A percentile compares a stretch with the other conserved stretches of the same genome.
phyloP scores from a whole-genome alignment of 2,329 filamentous ascomycete genomes.

The Dothideomycetidae sp. region DNA sequence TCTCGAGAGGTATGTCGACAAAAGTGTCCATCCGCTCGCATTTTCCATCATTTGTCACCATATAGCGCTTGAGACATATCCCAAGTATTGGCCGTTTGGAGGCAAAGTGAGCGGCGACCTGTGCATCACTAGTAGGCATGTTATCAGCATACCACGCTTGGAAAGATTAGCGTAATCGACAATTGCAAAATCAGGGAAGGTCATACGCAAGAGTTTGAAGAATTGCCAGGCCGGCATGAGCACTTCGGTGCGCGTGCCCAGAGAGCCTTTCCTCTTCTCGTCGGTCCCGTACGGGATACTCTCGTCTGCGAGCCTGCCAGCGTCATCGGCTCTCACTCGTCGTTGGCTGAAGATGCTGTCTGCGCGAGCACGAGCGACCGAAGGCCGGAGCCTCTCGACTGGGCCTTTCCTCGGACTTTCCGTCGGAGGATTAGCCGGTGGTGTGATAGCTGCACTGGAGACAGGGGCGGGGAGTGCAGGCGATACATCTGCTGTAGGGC shows the following conservation, averaged over 20 bases:
- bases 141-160: conserved; percentile 74
- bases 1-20: conserved; percentile 82
- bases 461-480: conserved; percentile 17
- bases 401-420: conserved; percentile 15
- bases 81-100: conserved; percentile 72
- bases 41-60: conserved; percentile 53
- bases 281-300: conserved; percentile 29
- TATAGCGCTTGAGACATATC: conserved; percentile 85
- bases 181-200: too few species aligned
- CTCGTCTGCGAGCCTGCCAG: conserved; percentile 26
- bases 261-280: conserved; percentile 16
- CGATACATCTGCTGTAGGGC: conserved; percentile 14
- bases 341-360: conserved; percentile 38
- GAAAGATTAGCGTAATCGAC: too few species aligned
- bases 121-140: conserved; percentile 50
- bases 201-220: conserved; percentile 77
- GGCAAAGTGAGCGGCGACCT: conserved; percentile 80
- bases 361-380: conserved; percentile 27
- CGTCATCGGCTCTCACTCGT: conserved; percentile 22
- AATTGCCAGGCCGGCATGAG: conserved; percentile 97
- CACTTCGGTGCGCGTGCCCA: conserved; percentile 53
- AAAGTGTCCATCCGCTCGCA: conserved; percentile 63
- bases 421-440: conserved; percentile 12
- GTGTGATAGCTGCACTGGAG: not conserved
- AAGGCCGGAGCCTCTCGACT: conserved; percentile 21